phyloP scores from a whole-genome alignment of 2,329 filamentous ascomycete species.

The Ramularia collo-cygni region DNA sequence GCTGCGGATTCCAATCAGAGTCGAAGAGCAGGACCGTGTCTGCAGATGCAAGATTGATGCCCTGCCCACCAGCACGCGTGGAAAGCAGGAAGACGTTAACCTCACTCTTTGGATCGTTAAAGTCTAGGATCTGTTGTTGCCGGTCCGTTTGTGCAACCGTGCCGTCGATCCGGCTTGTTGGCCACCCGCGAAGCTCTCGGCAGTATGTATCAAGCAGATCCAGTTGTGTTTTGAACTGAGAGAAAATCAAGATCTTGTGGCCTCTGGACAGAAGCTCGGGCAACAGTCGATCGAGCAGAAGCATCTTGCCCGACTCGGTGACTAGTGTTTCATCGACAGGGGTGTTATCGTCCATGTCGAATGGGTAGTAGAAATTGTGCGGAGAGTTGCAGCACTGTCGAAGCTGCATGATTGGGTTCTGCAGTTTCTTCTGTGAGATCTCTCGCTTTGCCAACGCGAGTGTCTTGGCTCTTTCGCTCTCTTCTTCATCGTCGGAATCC shows the following conservation, averaged over 20 bases:
- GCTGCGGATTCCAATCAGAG: constrained; percentile 89
- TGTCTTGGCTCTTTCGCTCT: constrained; percentile 58
- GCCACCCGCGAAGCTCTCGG: constrained; percentile 67
- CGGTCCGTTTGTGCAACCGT: constrained; percentile 63
- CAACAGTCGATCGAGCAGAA: constrained; percentile 80
- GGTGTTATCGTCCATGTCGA: constrained; percentile 53
- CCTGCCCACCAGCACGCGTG: constrained; percentile 86
- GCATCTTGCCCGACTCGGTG: constrained; percentile 89
- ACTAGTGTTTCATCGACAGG: constrained; percentile 72
- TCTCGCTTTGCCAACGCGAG: constrained; percentile 78
- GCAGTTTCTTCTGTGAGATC: constrained; percentile 83
- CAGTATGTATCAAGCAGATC: constrained; percentile 89
- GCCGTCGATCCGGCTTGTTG: constrained; percentile 84
- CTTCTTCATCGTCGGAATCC: constrained; percentile 48
- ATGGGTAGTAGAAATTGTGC: constrained; percentile 95
- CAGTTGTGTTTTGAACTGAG: constrained; percentile 90
- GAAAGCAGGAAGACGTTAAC: constrained; percentile 75
- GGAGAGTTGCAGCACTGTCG: constrained; percentile 88
- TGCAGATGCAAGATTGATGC: constrained; percentile 86
- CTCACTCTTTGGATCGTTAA: constrained; percentile 37
- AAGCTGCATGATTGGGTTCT: constrained; percentile 87
- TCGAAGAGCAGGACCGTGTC: constrained; percentile 94
- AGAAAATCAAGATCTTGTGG: constrained; percentile 94
- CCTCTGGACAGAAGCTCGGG: constrained; percentile 63
- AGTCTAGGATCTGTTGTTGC: constrained; percentile 43